Conservation (phyloP, 2,329 filamentous ascomycete genomes). For the Penicillium oxalicum region DNA sequence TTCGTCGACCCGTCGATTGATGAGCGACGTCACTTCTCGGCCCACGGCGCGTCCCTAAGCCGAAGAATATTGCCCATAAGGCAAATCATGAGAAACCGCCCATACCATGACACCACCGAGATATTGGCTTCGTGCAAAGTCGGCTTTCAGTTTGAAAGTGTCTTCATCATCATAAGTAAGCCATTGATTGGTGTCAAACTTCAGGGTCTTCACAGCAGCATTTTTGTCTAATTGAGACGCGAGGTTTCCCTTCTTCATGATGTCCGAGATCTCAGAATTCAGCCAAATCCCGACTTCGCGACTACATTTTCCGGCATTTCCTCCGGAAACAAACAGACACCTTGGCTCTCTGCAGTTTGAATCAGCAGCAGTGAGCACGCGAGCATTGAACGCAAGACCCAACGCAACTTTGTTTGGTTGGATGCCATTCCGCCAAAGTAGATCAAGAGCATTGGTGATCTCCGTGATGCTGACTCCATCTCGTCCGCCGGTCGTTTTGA, state of each 20-base stretch:
- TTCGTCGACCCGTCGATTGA: too few species aligned
- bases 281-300: slow-evolving; percentile 28
- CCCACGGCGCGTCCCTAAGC: too few species aligned
- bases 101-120: slow-evolving; percentile 24
- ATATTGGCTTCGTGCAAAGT: slow-evolving; percentile 27
- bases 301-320: slow-evolving; percentile 25
- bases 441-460: slow-evolving; percentile 32
- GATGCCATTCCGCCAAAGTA: slow-evolving; percentile 41
- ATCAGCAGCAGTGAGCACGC: slow-evolving; percentile 35
- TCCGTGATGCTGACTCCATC: slow-evolving; percentile 26
- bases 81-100: slow-evolving; percentile 11
- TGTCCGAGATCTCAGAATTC: slow-evolving; percentile 32
- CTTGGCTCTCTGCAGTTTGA: slow-evolving; percentile 16
- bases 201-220: slow-evolving; percentile 30
- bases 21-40: too few species aligned
- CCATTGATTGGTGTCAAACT: slow-evolving; percentile 31
- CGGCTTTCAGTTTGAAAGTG: slow-evolving; percentile 31
- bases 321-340: slow-evolving; percentile 17
- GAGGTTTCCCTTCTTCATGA: slow-evolving; percentile 15
- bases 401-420: slow-evolving; percentile 42
- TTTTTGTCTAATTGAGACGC: slow-evolving; percentile 23
- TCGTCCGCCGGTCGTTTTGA: slow-evolving; percentile 1
- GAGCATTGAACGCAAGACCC: slow-evolving; percentile 43
- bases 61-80: too few species aligned
- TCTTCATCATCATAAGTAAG: slow-evolving; percentile 28